Conservation (phyloP, 352 stramenopile species). For the Phytopythium kandeliae region DNA sequence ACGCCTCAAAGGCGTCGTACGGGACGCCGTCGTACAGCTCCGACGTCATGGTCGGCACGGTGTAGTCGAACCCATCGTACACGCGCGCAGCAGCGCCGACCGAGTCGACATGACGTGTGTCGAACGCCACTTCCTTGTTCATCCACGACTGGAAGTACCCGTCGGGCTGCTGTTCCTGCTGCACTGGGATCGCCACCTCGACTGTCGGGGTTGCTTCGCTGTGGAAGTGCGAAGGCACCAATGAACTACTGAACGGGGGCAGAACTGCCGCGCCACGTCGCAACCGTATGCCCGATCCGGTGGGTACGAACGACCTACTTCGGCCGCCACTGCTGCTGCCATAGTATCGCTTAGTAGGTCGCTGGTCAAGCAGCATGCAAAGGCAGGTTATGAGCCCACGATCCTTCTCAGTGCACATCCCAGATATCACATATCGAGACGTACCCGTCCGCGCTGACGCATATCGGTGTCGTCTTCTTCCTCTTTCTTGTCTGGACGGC, state of each 20-base stretch:
- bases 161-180: constrained; percentile 5
- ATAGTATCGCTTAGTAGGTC: constrained; percentile 4
- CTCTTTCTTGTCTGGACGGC: constrained; percentile 11
- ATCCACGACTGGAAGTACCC: constrained; percentile 16
- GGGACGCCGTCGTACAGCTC: constrained; percentile 5
- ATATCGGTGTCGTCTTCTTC: constrained; percentile 25
- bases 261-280: constrained; percentile 31
- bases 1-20: constrained; percentile 1
- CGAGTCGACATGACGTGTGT: constrained; percentile 4
- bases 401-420: neutral
- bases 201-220: neutral
- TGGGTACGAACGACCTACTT: constrained; percentile 1
- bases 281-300: constrained; percentile 11
- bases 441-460: constrained; percentile 21
- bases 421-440: neutral
- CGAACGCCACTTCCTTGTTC: constrained; percentile 7
- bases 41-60: constrained; percentile 1
- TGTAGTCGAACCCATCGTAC: constrained; percentile 9
- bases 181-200: neutral
- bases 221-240: constrained; percentile 11
- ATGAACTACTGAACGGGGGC: constrained; percentile 21
- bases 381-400: neutral
- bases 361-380: neutral
- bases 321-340: neutral
- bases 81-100: constrained; percentile 6